phyloP scores from a whole-genome alignment of 2,329 filamentous ascomycete genomes.

The Immersiporthe knoxdaviesiana region DNA sequence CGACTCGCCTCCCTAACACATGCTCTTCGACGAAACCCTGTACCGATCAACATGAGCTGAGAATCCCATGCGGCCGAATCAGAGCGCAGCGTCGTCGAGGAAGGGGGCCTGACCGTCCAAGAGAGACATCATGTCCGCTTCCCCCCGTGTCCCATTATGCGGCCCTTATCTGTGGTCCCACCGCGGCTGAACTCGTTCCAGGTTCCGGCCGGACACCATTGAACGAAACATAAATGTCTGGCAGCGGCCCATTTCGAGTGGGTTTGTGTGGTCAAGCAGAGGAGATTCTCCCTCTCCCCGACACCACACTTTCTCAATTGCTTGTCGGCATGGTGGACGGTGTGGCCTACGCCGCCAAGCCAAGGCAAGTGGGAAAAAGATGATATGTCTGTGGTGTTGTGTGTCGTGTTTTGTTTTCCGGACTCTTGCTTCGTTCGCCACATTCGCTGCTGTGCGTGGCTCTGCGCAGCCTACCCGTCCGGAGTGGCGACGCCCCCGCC shows the following conservation, averaged over 20 bases:
- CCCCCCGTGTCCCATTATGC: background rate
- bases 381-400: background rate
- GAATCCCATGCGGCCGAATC: background rate
- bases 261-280: background rate
- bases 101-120: background rate
- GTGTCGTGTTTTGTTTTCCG: background rate
- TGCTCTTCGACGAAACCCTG: background rate
- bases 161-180: background rate
- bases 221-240: background rate
- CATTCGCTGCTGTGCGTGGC: background rate
- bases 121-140: background rate
- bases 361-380: background rate
- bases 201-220: background rate
- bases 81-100: background rate
- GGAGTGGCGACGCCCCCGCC: background rate
- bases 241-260: background rate
- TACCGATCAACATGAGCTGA: background rate
- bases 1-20: background rate
- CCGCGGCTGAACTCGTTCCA: background rate
- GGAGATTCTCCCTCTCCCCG: background rate
- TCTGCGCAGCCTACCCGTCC: background rate
- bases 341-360: background rate
- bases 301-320: background rate
- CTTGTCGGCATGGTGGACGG: background rate
- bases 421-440: background rate